phyloP scores from a whole-genome alignment of 2,329 filamentous ascomycete genomes.

The Claviceps lovelessii region DNA sequence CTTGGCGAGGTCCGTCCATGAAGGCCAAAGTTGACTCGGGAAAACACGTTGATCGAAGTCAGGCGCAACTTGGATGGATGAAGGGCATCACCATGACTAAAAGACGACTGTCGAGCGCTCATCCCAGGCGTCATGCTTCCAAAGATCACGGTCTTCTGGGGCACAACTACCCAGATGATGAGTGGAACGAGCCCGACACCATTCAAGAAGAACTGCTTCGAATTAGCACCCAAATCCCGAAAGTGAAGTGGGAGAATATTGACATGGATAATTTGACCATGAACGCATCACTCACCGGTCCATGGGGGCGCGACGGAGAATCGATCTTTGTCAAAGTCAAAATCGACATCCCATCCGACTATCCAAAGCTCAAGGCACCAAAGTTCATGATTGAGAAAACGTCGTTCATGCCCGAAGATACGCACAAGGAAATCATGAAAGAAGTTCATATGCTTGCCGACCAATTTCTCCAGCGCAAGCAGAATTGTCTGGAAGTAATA shows the following conservation, averaged over 20 bases:
- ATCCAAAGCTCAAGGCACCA: constrained; percentile 43
- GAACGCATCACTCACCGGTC: constrained; percentile 48
- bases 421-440: constrained; percentile 33
- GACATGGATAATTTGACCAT: constrained; percentile 47
- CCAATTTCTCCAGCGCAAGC: constrained; percentile 40
- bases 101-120: constrained; percentile 30
- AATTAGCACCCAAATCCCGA: constrained; percentile 46
- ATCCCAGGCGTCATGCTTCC: constrained; percentile 30
- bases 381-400: constrained; percentile 48
- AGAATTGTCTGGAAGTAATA: constrained; percentile 48
- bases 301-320: constrained; percentile 44
- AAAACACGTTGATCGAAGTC: constrained; percentile 30
- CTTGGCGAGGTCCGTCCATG: constrained; percentile 45
- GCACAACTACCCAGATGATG: constrained; percentile 36
- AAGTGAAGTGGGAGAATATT: constrained; percentile 49
- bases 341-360: constrained; percentile 43
- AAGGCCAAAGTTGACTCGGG: constrained; percentile 34
- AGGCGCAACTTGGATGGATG: constrained; percentile 54
- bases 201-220: constrained; percentile 52
- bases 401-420: constrained; percentile 44
- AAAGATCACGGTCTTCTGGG: constrained; percentile 38
- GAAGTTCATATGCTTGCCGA: constrained; percentile 43
- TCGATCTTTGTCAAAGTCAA: constrained; percentile 48
- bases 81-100: constrained; percentile 52
- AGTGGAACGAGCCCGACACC: constrained; percentile 47